Percentiles rank a stretch among this genome's conserved stretches.
Evolutionary conservation across 108 stramenopile genomes (phyloP).

Genomic region (Skeletonema menzelii): DNA sequence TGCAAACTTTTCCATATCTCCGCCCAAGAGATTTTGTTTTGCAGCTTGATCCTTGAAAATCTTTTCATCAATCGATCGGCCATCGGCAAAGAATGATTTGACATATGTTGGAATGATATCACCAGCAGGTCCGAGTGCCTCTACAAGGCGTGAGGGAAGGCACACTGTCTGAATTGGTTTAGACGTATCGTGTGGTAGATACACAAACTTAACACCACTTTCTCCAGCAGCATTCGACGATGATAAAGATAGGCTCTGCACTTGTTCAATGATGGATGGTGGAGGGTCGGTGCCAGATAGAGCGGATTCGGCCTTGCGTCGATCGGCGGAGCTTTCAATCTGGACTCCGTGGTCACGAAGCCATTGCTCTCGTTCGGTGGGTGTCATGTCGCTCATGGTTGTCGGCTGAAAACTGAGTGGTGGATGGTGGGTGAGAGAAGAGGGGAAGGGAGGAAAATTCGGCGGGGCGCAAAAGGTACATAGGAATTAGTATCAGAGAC

Average conservation of each 20-base stretch:
- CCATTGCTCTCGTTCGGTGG: slow-evolving; percentile 68
- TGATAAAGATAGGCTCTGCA: slow-evolving; percentile 4
- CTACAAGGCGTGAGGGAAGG: slow-evolving; percentile 19
- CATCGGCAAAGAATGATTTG: slow-evolving; percentile 69
- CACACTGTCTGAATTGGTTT: slow-evolving; percentile 53
- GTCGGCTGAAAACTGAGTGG: too few species aligned
- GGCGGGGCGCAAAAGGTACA: too few species aligned
- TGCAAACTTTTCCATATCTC: slow-evolving; percentile 33
- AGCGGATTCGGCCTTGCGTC: slow-evolving; percentile 5
- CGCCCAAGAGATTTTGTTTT: slow-evolving; percentile 52
- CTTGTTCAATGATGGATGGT: slow-evolving; percentile 12
- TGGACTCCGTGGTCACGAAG: slow-evolving; percentile 61
- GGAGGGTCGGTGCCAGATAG: slow-evolving; percentile 16
- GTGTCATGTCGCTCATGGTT: slow-evolving; percentile 51
- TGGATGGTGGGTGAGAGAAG: background rate
- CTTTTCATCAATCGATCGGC: slow-evolving; percentile 51
- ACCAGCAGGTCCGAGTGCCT: slow-evolving; percentile 34
- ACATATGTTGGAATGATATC: slow-evolving; percentile 58
- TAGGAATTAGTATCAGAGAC: too few species aligned
- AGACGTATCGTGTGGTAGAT: slow-evolving; percentile 69
- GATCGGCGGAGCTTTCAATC: slow-evolving; percentile 51
- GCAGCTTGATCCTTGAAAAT: slow-evolving; percentile 66
- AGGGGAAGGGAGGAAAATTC: too few species aligned
- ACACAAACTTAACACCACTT: slow-evolving; percentile 52
- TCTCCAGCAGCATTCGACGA: background rate